A percentile compares a stretch with the other conserved stretches of the same genome.
Conservation (phyloP, 2,329 filamentous ascomycete species). For the Malbranchea zuffiana region DNA sequence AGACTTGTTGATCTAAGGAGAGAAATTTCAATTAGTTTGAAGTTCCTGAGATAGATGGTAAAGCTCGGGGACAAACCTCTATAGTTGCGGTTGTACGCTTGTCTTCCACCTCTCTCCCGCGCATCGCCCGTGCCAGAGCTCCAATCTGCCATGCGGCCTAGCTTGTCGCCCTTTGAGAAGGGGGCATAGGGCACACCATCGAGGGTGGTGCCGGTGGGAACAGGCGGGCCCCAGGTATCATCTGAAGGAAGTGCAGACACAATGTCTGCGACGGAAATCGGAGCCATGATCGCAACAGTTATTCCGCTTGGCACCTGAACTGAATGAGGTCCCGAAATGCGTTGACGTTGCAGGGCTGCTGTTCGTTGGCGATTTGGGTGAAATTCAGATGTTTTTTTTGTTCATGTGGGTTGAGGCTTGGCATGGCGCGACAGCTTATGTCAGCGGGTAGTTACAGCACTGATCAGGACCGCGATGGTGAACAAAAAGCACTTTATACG, state of each 20-base stretch:
- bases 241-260: conserved; percentile 62
- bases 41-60: conserved; percentile 1
- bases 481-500: too few relatives aligned
- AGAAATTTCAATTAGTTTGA: conserved; percentile 15
- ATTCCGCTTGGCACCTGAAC: background rate
- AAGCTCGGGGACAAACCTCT: conserved; percentile 51
- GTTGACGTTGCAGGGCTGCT: background rate
- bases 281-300: conserved; percentile 35
- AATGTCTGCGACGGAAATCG: conserved; percentile 51
- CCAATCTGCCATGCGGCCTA: conserved; percentile 99
- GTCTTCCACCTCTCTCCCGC: conserved; percentile 64
- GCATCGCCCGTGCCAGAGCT: conserved; percentile 71
- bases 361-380: conserved; percentile 6
- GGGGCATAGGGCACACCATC: conserved; percentile 94
- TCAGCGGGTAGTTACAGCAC: too few relatives aligned
- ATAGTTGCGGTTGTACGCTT: conserved; percentile 86
- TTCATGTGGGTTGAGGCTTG: too few relatives aligned
- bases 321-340: background rate
- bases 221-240: conserved; percentile 77
- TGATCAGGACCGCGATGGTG: too few relatives aligned
- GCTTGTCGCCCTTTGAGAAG: conserved; percentile 96
- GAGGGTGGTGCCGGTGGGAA: conserved; percentile 74
- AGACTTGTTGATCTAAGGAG: conserved; percentile 77
- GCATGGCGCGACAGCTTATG: too few relatives aligned
- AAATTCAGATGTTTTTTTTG: conserved; percentile 11